Evolutionary conservation across 129 eudicot genomes (phyloP).

Genomic region (Lactuca saligna): DNA sequence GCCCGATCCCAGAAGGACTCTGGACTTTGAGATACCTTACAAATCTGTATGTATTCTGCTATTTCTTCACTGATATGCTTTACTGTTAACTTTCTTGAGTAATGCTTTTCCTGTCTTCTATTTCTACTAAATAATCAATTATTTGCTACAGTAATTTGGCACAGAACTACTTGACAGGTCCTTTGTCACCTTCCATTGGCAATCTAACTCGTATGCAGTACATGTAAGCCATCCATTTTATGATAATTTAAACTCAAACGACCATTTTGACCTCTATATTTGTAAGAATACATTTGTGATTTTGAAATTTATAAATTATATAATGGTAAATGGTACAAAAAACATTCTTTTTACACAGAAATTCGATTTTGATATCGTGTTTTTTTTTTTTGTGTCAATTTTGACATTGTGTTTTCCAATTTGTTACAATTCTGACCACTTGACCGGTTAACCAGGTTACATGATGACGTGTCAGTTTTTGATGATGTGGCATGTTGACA

Average conservation of each 20-base stretch:
- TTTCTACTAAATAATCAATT: slow-evolving; percentile 1
- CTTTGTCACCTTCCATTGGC: slow-evolving; percentile 63
- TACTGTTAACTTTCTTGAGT: not conserved
- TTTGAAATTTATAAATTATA: too few species aligned
- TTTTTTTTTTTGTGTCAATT: too few species aligned
- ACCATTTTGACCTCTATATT: not conserved
- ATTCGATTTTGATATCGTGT: too few species aligned
- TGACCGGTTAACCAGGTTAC: too few species aligned
- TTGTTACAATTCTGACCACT: too few species aligned
- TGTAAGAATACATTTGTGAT: not conserved
- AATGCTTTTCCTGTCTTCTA: slow-evolving; percentile 29
- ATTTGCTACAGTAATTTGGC: slow-evolving; percentile 48
- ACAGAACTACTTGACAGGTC: slow-evolving; percentile 73
- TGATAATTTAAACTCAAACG: not conserved
- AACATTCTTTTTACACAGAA: too few species aligned
- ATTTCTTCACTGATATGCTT: not conserved
- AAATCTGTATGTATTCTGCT: slow-evolving; percentile 47
- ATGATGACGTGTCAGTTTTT: too few species aligned
- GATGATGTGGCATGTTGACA: too few species aligned
- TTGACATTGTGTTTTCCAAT: too few species aligned
- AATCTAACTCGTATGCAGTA: slow-evolving; percentile 66
- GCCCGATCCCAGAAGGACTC: slow-evolving; percentile 66
- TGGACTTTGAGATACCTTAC: slow-evolving; percentile 61
- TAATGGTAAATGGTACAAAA: too few species aligned
- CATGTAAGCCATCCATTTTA: slow-evolving; percentile 45